A percentile compares a stretch with the other conserved stretches of the same genome.
Evolutionary conservation across 2,329 filamentous ascomycete species (phyloP).

Genomic region (Beauveria australis): DNA sequence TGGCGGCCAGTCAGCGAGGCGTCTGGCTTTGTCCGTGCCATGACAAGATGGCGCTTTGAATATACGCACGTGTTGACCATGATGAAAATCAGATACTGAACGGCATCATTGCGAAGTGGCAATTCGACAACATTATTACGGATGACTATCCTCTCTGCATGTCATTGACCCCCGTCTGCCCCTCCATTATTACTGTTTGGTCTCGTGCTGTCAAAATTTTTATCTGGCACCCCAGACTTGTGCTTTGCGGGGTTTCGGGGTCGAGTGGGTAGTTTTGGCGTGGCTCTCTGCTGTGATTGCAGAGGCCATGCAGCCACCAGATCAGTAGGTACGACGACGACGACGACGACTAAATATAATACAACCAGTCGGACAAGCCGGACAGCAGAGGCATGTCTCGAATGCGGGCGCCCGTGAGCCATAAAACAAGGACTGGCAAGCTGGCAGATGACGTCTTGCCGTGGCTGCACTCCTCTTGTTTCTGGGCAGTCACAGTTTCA

Average conservation of each 20-base stretch:
- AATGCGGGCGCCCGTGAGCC: not conserved
- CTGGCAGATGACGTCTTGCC: no score
- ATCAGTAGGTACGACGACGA: not conserved
- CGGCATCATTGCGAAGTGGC: not conserved
- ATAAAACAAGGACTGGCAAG: no score
- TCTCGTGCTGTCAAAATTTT: conserved; percentile 6
- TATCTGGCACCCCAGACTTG: conserved; percentile 2
- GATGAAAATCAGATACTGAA: not conserved
- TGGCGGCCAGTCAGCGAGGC: not conserved
- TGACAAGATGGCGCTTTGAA: not conserved
- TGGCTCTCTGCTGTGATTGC: not conserved
- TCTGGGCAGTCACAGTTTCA: not conserved
- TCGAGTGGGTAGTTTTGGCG: not conserved
- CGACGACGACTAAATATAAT: not conserved
- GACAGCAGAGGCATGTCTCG: not conserved
- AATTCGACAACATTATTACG: not conserved
- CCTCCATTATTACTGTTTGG: not conserved
- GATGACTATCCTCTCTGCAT: not conserved
- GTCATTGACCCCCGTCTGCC: not conserved
- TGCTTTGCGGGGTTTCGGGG: not conserved
- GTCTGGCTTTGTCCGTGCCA: no score
- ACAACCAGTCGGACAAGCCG: not conserved
- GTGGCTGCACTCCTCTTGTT: no score
- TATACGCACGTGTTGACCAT: not conserved
- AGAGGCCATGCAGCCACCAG: not conserved